phyloP scores from a whole-genome alignment of 192 early-diverging fungal genomes.

The Podila epicladia region DNA sequence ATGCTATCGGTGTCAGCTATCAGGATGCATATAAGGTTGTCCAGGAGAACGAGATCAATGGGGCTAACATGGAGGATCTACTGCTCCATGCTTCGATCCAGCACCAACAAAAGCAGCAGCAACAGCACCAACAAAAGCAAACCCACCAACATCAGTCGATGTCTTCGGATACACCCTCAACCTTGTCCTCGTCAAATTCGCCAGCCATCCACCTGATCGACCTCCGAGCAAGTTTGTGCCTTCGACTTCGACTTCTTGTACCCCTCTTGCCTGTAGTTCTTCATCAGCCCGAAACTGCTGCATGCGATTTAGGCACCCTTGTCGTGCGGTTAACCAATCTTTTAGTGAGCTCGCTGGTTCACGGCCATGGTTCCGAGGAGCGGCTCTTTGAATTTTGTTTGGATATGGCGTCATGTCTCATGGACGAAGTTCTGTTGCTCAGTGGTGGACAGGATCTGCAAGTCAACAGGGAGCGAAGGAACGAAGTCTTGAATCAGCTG shows the following conservation, averaged over 20 bases:
- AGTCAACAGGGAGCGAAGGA: slow-evolving; percentile 47
- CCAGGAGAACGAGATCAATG: slow-evolving; percentile 24
- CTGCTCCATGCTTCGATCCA: slow-evolving; percentile 18
- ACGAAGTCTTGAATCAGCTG: slow-evolving; percentile 52
- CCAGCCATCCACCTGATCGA: slow-evolving; percentile 22
- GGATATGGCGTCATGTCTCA: slow-evolving; percentile 61
- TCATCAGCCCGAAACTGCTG: slow-evolving; percentile 52
- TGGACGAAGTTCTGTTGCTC: slow-evolving; percentile 53
- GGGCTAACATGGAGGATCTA: slow-evolving; percentile 35
- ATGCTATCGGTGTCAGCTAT: slow-evolving; percentile 54
- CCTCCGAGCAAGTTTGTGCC: slow-evolving; percentile 50
- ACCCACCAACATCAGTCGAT: neutral
- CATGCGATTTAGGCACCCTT: slow-evolving; percentile 56
- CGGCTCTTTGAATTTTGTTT: slow-evolving; percentile 65
- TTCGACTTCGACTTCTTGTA: slow-evolving; percentile 57
- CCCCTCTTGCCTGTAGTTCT: slow-evolving; percentile 60
- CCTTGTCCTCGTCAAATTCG: neutral
- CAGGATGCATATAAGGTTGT: slow-evolving; percentile 54
- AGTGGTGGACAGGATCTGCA: slow-evolving; percentile 4
- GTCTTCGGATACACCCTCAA: neutral
- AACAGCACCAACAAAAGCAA: slow-evolving; percentile 1
- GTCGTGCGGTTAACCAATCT: slow-evolving; percentile 53
- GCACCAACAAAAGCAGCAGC: slow-evolving; percentile 13
- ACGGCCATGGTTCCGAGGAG: slow-evolving; percentile 64
- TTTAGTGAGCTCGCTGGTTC: slow-evolving; percentile 56